A percentile compares a stretch with the other conserved stretches of the same genome.
These are phyloP conservation scores for Fusarium sp. DNA, from an alignment of 2,329 filamentous ascomycete species.

Conservation along the genomic window DNA sequence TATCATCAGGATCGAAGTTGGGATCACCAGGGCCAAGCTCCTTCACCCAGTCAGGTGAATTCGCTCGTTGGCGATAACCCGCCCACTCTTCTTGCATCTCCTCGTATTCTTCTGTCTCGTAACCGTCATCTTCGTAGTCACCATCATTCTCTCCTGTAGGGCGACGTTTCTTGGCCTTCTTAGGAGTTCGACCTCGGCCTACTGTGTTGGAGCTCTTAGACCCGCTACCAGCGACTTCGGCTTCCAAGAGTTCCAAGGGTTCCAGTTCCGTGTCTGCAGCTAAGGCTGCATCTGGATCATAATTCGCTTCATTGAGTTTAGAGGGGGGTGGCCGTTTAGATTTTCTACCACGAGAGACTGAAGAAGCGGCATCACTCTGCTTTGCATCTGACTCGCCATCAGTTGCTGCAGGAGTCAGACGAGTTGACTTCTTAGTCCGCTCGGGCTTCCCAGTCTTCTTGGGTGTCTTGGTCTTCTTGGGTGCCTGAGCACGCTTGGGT, in stretches of 20 bases:
- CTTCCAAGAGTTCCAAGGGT: background rate
- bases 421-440: background rate
- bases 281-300: background rate
- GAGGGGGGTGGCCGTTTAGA: background rate
- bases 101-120: constrained; percentile 5
- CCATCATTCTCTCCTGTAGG: background rate
- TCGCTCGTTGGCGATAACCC: constrained; percentile 11
- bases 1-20: constrained; percentile 42
- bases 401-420: background rate
- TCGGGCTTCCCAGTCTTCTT: background rate
- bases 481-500: background rate
- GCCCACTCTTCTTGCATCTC: background rate
- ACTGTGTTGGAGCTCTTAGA: constrained; percentile 7
- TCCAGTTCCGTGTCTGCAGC: too few species aligned
- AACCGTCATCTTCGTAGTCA: constrained; percentile 17
- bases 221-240: constrained; percentile 1
- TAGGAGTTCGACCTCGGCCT: constrained; percentile 3
- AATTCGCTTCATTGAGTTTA: background rate
- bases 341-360: background rate
- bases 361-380: constrained; percentile 1
- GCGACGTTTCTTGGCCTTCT: background rate
- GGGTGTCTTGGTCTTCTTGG: background rate
- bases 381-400: background rate
- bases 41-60: constrained; percentile 45
- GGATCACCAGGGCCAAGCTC: constrained; percentile 40